A percentile compares a stretch with the other conserved stretches of the same genome.
Conservation (phyloP, 805 yeast species). For the Wickerhamiella lipophila region DNA sequence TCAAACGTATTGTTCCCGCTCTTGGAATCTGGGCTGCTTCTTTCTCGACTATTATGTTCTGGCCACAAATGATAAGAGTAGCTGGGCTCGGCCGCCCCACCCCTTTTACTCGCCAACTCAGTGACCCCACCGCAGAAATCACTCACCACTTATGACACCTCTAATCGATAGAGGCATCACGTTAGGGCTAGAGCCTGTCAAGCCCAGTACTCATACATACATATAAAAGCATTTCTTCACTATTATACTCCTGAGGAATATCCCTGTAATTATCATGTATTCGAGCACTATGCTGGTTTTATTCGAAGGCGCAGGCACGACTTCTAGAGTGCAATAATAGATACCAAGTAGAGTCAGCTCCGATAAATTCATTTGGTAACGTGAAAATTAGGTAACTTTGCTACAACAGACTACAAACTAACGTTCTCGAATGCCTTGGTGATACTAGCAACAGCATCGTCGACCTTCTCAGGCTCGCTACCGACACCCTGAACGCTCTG, state of each 20-base stretch:
- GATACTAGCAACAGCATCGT: slow-evolving; percentile 62
- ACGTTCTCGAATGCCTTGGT: slow-evolving; percentile 36
- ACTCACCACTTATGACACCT: slow-evolving; percentile 5
- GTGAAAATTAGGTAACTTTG: too few species aligned
- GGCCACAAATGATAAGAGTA: slow-evolving; percentile 3
- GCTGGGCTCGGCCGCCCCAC: neutral
- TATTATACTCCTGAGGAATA: too few species aligned
- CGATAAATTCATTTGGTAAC: too few species aligned
- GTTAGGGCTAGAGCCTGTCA: too few species aligned
- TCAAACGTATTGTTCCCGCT: slow-evolving; percentile 4
- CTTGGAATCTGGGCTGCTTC: slow-evolving; percentile 7
- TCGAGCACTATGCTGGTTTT: too few species aligned
- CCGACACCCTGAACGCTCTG: slow-evolving; percentile 96
- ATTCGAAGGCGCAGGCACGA: too few species aligned
- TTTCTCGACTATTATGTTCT: slow-evolving; percentile 3
- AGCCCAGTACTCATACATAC: too few species aligned
- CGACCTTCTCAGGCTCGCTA: slow-evolving; percentile 56
- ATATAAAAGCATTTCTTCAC: neutral
- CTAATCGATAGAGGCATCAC: neutral
- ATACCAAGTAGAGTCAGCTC: too few species aligned
- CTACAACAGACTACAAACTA: neutral
- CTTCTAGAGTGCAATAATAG: too few species aligned
- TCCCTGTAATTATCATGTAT: too few species aligned
- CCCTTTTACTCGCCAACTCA: neutral
- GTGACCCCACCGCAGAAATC: neutral